Evolutionary conservation across 2,329 filamentous ascomycete species (phyloP).

Genomic region (Lecanoromycetidae sp.): DNA sequence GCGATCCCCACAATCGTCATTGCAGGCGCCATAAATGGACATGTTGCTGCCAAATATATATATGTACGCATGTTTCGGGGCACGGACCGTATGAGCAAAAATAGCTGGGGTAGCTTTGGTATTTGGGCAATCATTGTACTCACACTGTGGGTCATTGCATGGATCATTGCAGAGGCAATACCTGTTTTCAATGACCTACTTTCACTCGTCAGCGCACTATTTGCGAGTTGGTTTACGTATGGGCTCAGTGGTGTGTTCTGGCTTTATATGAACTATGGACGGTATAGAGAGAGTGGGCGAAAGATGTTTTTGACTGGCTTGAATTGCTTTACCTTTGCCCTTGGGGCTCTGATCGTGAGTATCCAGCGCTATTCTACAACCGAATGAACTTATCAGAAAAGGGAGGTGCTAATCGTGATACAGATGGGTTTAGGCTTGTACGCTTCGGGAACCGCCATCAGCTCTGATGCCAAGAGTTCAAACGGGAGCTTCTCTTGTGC

Average conservation of each 20-base stretch:
- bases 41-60: slow-evolving; percentile 54
- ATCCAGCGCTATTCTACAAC: background rate
- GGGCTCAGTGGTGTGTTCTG: slow-evolving; percentile 35
- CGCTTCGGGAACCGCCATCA: slow-evolving; percentile 30
- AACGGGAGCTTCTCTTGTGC: slow-evolving; percentile 30
- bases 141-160: slow-evolving; percentile 47
- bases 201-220: slow-evolving; percentile 51
- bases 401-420: background rate
- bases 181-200: slow-evolving; percentile 57
- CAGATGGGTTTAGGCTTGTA: slow-evolving; percentile 33
- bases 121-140: slow-evolving; percentile 49
- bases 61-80: slow-evolving; percentile 52
- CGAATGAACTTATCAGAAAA: fast-evolving
- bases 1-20: slow-evolving; percentile 60
- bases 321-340: slow-evolving; percentile 32
- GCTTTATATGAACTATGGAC: slow-evolving; percentile 36
- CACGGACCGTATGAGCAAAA: slow-evolving; percentile 43
- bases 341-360: slow-evolving; percentile 25
- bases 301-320: slow-evolving; percentile 36
- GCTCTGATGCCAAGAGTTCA: slow-evolving; percentile 22
- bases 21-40: slow-evolving; percentile 57
- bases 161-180: slow-evolving; percentile 57
- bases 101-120: slow-evolving; percentile 39
- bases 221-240: slow-evolving; percentile 56
- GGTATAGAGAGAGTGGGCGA: slow-evolving; percentile 30